Evolutionary conservation across 768 basidiomycete genomes (phyloP), one percentile per base, ranked within the genome.

Genomic region (Dioszegia hungarica): DNA sequence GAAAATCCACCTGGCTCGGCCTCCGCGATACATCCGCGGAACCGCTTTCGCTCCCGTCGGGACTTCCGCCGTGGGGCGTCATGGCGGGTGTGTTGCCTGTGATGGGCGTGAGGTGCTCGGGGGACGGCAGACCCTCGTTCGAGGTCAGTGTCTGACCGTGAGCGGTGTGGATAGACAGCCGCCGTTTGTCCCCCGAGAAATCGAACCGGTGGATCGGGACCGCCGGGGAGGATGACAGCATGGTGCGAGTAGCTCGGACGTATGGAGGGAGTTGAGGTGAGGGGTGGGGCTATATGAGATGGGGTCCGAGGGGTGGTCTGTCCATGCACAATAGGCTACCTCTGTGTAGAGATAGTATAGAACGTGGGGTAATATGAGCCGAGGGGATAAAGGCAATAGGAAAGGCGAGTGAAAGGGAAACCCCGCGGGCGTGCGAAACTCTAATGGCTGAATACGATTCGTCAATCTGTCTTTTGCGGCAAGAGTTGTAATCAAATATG

Each of bases 211-310:
- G 59, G 37, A 75, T 59, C 6, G 74, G 74, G 47, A 75, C 54
- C 24, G 74, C 66, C 20, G 72, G 72, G 31, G 54, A 60, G 17
- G 74, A 66, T 22, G 70, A 72, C 20, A 75, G 62, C 74, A 75
- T 75, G 3, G 36, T 53, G 33, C 25, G 8, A 14, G 38, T 19
- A 8, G 27, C 34, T 6, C 20, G 34, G 5, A 31, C n/a, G 41
- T 43, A 22, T 17, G 3, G 41, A n/a, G 41, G 22, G 11, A 24
- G 27, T 14, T 8, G 27, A 28, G 27, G 28, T 29, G 5, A 31
- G 15, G 44, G 44, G 6, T 31, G 19, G 43, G 43, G 25, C 19
- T 44, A 44, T 46, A 20, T 24, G 22, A 22, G 14, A 19, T 2
- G 29, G n/a, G 47, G 47, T 34, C 47, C 47, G 47, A 29, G 20